These are phyloP conservation scores for Saccharum officinarum DNA, from an alignment of 176 grass and related monocot genomes.

Conservation along the genomic window DNA sequence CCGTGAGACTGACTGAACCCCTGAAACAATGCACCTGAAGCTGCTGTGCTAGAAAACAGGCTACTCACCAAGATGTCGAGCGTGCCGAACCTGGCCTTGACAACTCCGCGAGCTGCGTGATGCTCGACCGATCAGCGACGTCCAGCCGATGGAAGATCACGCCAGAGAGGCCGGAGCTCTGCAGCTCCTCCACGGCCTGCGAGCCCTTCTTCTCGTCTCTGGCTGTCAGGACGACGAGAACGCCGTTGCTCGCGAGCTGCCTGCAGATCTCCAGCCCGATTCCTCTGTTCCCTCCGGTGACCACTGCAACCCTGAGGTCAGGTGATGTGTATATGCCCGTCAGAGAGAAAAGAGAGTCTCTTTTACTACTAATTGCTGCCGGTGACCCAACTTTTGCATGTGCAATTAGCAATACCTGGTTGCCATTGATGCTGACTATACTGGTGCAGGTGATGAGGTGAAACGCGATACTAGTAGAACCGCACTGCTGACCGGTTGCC, in stretches of 20 bases:
- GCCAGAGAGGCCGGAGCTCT: conserved; percentile 2
- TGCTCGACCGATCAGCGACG: conserved; percentile 24
- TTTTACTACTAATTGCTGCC: background rate
- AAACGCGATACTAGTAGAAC: background rate
- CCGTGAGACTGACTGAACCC: background rate
- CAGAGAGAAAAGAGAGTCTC: background rate
- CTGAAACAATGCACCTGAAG: background rate
- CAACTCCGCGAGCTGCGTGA: conserved; percentile 40
- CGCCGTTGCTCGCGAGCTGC: conserved; percentile 44
- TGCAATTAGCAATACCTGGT: conserved; percentile 5
- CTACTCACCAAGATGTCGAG: conserved; percentile 46
- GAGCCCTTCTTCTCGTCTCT: conserved; percentile 43
- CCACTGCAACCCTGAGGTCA: conserved; percentile 38
- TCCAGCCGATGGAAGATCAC: conserved; percentile 54
- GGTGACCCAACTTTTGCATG: background rate
- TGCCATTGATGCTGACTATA: conserved; percentile 5
- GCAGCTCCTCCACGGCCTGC: conserved; percentile 31
- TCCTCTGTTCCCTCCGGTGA: conserved; percentile 54
- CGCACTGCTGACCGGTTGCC: background rate
- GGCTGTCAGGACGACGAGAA: conserved; percentile 47
- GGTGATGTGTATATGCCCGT: background rate
- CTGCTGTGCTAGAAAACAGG: background rate
- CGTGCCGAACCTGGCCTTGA: conserved; percentile 38
- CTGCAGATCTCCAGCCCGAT: conserved; percentile 56
- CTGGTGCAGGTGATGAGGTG: background rate